A percentile compares a stretch with the other conserved stretches of the same genome.
These are phyloP conservation scores for Pestalotiopsis sp. DNA, from an alignment of 2,329 filamentous ascomycete genomes.

Conservation along the genomic window DNA sequence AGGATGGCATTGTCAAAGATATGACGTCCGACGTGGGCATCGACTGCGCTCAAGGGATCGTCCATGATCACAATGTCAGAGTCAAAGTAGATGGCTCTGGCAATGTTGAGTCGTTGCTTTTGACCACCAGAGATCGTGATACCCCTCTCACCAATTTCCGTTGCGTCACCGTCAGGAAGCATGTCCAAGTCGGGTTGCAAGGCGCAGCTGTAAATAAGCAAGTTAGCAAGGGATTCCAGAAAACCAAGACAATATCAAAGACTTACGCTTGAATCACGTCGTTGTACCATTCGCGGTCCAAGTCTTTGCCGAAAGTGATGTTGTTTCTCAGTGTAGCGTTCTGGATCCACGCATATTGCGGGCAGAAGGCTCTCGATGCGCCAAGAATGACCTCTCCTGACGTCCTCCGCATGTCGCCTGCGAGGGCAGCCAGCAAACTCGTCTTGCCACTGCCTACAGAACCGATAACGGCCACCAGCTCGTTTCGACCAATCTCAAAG, in stretches of 20 bases:
- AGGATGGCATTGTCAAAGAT: slow-evolving; percentile 95
- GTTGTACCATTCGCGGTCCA: slow-evolving; percentile 78
- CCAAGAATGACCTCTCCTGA: slow-evolving; percentile 74
- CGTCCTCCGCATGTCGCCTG: slow-evolving; percentile 91
- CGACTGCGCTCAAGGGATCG: slow-evolving; percentile 69
- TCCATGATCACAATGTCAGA: slow-evolving; percentile 71
- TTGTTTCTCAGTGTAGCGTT: slow-evolving; percentile 87
- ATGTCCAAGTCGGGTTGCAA: slow-evolving; percentile 86
- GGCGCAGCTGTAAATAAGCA: slow-evolving; percentile 63
- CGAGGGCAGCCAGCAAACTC: slow-evolving; percentile 84
- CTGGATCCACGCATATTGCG: slow-evolving; percentile 98
- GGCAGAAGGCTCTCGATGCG: slow-evolving; percentile 84
- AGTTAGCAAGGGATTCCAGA: slow-evolving; percentile 13
- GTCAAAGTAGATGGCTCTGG: slow-evolving; percentile 74
- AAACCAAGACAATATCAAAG: neutral
- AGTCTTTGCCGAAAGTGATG: slow-evolving; percentile 83
- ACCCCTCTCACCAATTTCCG: slow-evolving; percentile 92
- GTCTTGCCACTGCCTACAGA: slow-evolving; percentile 90
- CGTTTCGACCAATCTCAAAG: slow-evolving; percentile 71
- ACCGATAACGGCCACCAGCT: slow-evolving; percentile 84
- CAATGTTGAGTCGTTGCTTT: slow-evolving; percentile 94
- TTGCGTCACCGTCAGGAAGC: slow-evolving; percentile 85
- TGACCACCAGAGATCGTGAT: slow-evolving; percentile 96
- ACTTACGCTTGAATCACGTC: slow-evolving; percentile 76
- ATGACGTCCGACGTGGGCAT: slow-evolving; percentile 70